Conservation (phyloP, 2,329 filamentous ascomycete species). For the Trichoderma lentiforme region DNA sequence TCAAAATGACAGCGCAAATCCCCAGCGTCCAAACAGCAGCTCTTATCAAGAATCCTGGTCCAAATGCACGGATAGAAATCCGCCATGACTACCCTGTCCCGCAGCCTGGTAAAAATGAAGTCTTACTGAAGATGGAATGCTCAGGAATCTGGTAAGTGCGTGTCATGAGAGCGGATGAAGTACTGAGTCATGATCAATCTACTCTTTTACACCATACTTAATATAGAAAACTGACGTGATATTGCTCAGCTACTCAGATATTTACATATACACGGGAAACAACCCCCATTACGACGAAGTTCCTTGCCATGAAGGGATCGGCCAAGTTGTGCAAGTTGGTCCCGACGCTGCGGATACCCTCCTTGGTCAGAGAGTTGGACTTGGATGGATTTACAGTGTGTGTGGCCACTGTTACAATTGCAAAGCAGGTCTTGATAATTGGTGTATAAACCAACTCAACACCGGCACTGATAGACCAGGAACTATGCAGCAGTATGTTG, state of each 20-base stretch:
- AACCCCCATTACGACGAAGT: background rate
- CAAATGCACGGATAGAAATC: background rate
- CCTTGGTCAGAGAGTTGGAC: background rate
- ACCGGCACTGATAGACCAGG: slow-evolving; percentile 1
- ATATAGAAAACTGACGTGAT: background rate
- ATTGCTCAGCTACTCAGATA: background rate
- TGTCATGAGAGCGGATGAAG: background rate
- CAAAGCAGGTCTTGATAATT: background rate
- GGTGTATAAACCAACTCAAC: background rate
- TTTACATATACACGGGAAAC: background rate
- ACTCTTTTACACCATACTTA: background rate
- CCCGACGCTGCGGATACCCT: background rate
- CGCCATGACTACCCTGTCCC: background rate
- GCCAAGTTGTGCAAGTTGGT: background rate
- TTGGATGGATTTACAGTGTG: slow-evolving; percentile 3
- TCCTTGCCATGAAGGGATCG: background rate
- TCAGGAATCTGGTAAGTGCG: slow-evolving; percentile 1
- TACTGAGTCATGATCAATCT: too few species aligned
- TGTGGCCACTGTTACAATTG: slow-evolving; percentile 7
- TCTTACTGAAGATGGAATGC: slow-evolving; percentile 8
- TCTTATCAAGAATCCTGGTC: background rate
- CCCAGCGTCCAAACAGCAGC: background rate
- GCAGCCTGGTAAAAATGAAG: background rate
- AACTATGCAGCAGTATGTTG: slow-evolving; percentile 6
- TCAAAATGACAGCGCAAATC: background rate